A percentile compares a stretch with the other conserved stretches of the same genome.
These are phyloP conservation scores for Arachnopeziza araneosa DNA, from an alignment of 2,329 filamentous ascomycete species.

Conservation along the genomic window DNA sequence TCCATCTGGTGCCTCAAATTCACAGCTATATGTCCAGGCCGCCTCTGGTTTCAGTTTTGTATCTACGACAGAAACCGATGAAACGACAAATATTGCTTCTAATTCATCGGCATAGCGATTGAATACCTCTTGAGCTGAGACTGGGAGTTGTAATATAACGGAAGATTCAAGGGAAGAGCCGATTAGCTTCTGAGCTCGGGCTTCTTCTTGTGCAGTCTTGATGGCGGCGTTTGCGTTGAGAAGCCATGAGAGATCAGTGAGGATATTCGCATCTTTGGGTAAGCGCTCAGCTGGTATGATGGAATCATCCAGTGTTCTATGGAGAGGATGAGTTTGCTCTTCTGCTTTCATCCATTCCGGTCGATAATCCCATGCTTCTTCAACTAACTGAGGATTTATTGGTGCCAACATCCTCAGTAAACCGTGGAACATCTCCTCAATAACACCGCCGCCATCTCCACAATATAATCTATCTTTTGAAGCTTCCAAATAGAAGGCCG, in stretches of 20 bases:
- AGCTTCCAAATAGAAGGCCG: constrained; percentile 89
- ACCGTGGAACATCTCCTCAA: constrained; percentile 63
- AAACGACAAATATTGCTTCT: constrained; percentile 62
- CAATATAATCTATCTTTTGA: constrained; percentile 92
- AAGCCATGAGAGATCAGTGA: constrained; percentile 22
- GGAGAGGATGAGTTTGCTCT: constrained; percentile 36
- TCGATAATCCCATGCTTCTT: constrained; percentile 80
- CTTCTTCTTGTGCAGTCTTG: constrained; percentile 70
- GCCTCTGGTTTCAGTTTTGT: constrained; percentile 36
- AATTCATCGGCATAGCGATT: constrained; percentile 36
- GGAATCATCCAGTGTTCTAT: constrained; percentile 28
- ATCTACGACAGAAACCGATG: constrained; percentile 45
- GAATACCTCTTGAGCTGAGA: constrained; percentile 27
- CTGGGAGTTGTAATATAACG: constrained; percentile 50
- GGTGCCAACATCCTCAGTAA: constrained; percentile 75
- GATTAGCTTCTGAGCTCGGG: constrained; percentile 63
- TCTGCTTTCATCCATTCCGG: constrained; percentile 55
- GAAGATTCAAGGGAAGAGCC: constrained; percentile 77
- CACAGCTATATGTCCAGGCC: constrained; percentile 39
- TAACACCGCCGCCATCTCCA: constrained; percentile 59
- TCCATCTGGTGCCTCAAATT: constrained; percentile 22
- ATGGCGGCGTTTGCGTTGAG: constrained; percentile 52
- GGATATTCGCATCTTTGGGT: not conserved
- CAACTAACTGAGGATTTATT: constrained; percentile 75
- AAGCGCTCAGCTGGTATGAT: constrained; percentile 8